Base-by-base conservation (phyloP, 2,329 filamentous ascomycete species). In the Pseudocercospora musae region DNA sequence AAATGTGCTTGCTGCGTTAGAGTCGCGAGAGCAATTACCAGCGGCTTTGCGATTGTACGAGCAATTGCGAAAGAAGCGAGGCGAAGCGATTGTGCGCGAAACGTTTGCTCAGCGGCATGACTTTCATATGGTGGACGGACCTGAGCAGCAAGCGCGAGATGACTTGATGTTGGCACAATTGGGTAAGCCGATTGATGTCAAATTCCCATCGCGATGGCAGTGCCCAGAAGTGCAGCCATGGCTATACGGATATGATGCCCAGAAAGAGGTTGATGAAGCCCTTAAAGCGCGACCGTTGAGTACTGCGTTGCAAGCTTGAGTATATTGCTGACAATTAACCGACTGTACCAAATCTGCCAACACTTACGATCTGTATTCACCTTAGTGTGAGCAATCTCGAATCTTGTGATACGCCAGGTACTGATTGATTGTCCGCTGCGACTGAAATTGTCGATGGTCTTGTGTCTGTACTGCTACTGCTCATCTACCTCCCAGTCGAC, bases 201-300 rank as follows among this genome's bases (percentile, higher is more conserved):
- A 82, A 1, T 90, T 89, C 66, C 87, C 87, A 0, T 87, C 84
- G 73, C 78, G 87, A 54, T 86, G 87, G 81, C 80, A 78, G 83
- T 88, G 86, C 70, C 85, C 85, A 0, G 77, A 83, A 33, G 81
- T 86, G 0, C 86, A 89, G 72, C 81, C 82, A 0, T 89, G 86
- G 84, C 65, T 89, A 52, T 89, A 85, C 67, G 85, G 86, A 0
- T 89, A 89, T 65, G 84, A 89, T 73, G 84, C 85, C 3, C 81
- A 82, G 62, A 75, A 76, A 27, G 85, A 87, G 68, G 84, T 82
- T 15, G 69, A 69, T 25, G 61, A 59, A 10, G 73, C 72, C 20
- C 62, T 75, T 57, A 64, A 49, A 18, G 62, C 68, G 25, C 62
- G 59, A 55, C 69, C 69, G 15, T 54, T 68, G 15, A 52, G 31